Conservation (phyloP, 305 asterid genomes). For the Solanum hybrid region DNA sequence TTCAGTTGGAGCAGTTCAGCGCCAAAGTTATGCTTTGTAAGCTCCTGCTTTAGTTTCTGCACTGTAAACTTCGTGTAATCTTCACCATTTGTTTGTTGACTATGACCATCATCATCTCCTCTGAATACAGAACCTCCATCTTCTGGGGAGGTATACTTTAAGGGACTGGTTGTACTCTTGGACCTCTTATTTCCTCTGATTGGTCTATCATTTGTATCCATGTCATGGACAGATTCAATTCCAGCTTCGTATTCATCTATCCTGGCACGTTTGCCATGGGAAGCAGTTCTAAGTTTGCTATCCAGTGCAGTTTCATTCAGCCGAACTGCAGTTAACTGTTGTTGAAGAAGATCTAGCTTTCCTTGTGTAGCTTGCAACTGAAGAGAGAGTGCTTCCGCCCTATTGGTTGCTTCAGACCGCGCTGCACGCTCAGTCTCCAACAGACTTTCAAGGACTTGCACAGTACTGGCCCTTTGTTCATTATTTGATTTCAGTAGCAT, state of each 20-base stretch:
- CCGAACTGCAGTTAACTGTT: slow-evolving; percentile 58
- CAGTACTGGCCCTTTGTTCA: slow-evolving; percentile 62
- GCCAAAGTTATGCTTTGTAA: slow-evolving; percentile 58
- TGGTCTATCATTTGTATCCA: slow-evolving; percentile 35
- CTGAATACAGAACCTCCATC: slow-evolving; percentile 75
- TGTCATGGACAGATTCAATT: slow-evolving; percentile 54
- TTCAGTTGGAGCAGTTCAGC: slow-evolving; percentile 67
- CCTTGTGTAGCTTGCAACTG: slow-evolving; percentile 84
- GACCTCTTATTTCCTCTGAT: slow-evolving; percentile 60
- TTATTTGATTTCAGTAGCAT: slow-evolving; percentile 57
- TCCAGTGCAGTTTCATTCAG: slow-evolving; percentile 59
- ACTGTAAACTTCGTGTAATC: slow-evolving; percentile 65
- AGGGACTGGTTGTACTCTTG: slow-evolving; percentile 64
- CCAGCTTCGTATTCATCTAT: slow-evolving; percentile 71
- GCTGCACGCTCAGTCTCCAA: slow-evolving; percentile 76
- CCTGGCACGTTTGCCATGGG: slow-evolving; percentile 74
- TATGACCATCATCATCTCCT: slow-evolving; percentile 42
- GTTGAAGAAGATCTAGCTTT: slow-evolving; percentile 69
- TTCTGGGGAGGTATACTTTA: slow-evolving; percentile 39
- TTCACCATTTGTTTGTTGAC: slow-evolving; percentile 49
- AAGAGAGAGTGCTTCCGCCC: slow-evolving; percentile 77
- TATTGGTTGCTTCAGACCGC: slow-evolving; percentile 68
- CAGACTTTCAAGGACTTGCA: slow-evolving; percentile 62
- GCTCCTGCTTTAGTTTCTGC: slow-evolving; percentile 63
- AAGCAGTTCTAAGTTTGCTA: slow-evolving; percentile 49